A percentile compares a stretch with the other conserved stretches of the same genome.
These are phyloP conservation scores for Tetradesmus obliquus DNA, from an alignment of 139 green algal species.

Conservation along the genomic window DNA sequence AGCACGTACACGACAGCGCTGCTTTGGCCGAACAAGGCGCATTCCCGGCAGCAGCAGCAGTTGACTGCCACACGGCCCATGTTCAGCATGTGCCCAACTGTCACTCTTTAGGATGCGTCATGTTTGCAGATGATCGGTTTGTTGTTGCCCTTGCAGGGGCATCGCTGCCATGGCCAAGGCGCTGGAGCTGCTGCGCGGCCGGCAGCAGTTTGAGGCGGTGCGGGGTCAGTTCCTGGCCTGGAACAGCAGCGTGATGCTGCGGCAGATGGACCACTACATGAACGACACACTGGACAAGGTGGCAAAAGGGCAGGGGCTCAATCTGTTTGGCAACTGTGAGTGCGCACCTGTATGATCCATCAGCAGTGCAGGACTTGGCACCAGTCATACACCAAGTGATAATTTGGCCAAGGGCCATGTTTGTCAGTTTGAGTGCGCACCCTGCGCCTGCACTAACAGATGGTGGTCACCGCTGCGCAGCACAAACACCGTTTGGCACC, in stretches of 20 bases:
- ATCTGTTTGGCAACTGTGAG: slow-evolving; percentile 15
- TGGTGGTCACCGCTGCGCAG: no score
- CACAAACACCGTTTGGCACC: no score
- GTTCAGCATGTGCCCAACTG: no score
- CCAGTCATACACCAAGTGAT: no score
- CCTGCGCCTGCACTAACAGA: no score
- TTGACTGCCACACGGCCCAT: no score
- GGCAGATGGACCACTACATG: slow-evolving; percentile 25
- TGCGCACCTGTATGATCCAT: background rate
- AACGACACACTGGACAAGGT: background rate
- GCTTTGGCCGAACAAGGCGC: no score
- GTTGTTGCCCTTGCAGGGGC: background rate
- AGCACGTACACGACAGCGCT: no score
- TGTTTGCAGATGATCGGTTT: background rate
- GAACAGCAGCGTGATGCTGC: background rate
- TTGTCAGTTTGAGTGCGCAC: no score
- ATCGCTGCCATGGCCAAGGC: background rate
- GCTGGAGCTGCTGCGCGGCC: background rate
- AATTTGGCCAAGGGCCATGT: no score
- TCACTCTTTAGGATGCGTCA: background rate
- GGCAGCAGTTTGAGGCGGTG: background rate
- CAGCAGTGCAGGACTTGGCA: no score
- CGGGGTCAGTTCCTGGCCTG: background rate
- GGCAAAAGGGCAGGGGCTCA: background rate
- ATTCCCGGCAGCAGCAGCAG: no score